Conservation (phyloP, 768 basidiomycete genomes). For the Leccinum disarticulatum region DNA sequence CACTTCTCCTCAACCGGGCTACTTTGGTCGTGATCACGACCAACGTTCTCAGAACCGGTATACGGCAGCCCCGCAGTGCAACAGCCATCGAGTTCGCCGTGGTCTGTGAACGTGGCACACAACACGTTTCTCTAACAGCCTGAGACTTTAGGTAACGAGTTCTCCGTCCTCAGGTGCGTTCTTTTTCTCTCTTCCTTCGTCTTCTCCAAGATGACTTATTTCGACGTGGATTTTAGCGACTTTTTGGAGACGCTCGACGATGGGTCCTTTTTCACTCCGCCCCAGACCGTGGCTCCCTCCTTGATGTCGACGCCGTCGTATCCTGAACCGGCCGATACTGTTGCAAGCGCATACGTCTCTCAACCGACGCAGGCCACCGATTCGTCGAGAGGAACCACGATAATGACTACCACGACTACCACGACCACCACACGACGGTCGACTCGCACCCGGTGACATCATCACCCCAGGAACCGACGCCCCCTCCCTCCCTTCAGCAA, state of each 20-base stretch:
- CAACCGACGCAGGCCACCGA: constrained; percentile 20
- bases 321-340: constrained; percentile 13
- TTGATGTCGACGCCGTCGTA: constrained; percentile 37
- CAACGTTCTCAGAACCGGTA: constrained; percentile 20
- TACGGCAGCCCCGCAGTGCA: constrained; percentile 21
- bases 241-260: constrained; percentile 62
- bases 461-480: constrained; percentile 37
- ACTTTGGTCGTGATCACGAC: not conserved
- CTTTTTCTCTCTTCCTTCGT: not conserved
- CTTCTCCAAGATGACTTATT: not conserved
- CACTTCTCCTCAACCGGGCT: not conserved
- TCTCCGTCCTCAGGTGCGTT: constrained; percentile 74
- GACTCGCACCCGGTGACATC: constrained; percentile 18
- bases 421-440: constrained; percentile 21
- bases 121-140: constrained; percentile 65
- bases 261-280: constrained; percentile 69
- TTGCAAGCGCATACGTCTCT: constrained; percentile 16
- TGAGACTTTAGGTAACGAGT: constrained; percentile 78
- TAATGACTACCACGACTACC: not conserved
- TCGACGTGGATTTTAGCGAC: not conserved
- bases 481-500: constrained; percentile 64
- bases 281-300: constrained; percentile 47
- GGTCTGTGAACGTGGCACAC: constrained; percentile 54
- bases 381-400: constrained; percentile 13
- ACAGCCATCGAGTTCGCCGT: constrained; percentile 40